Percentiles rank a stretch among this genome's conserved stretches.
Conservation (phyloP, 805 yeast species). For the Ogataea zsoltii region DNA sequence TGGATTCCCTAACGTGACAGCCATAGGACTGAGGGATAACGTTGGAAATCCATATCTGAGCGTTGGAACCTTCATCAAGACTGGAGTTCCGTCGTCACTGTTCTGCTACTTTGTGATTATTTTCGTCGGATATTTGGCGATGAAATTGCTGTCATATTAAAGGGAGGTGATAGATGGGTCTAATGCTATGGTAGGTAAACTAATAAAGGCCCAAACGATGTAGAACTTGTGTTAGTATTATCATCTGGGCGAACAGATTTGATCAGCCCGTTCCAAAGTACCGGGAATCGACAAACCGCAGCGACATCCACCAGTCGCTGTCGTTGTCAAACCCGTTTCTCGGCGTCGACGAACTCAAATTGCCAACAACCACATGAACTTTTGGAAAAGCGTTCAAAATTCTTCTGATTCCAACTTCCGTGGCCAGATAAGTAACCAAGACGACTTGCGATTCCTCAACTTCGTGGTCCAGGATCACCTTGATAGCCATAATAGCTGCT, state of each 20-base stretch:
- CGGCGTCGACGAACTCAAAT: slow-evolving; percentile 44
- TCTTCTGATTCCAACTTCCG: slow-evolving; percentile 75
- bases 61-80: slow-evolving; percentile 79
- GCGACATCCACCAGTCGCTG: slow-evolving; percentile 59
- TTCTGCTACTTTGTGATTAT: slow-evolving; percentile 72
- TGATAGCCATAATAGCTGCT: slow-evolving; percentile 91
- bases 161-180: neutral
- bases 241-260: too few relatives aligned
- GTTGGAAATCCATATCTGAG: slow-evolving; percentile 88
- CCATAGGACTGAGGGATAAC: slow-evolving; percentile 91
- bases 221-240: too few relatives aligned
- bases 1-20: slow-evolving; percentile 97
- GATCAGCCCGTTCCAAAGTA: slow-evolving; percentile 67
- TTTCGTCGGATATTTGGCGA: slow-evolving; percentile 75
- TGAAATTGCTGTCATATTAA: slow-evolving; percentile 57
- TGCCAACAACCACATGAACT: slow-evolving; percentile 70
- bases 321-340: slow-evolving; percentile 33
- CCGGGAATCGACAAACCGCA: slow-evolving; percentile 69
- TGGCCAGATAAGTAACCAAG: slow-evolving; percentile 70
- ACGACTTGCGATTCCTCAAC: slow-evolving; percentile 61
- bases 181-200: too few relatives aligned
- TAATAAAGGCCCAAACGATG: too few relatives aligned
- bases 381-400: slow-evolving; percentile 71
- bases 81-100: slow-evolving; percentile 88
- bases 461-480: slow-evolving; percentile 81